A percentile compares a stretch with the other conserved stretches of the same genome.
These are phyloP conservation scores for Candida dajiaensis DNA, from an alignment of 805 yeast species.

Conservation along the genomic window DNA sequence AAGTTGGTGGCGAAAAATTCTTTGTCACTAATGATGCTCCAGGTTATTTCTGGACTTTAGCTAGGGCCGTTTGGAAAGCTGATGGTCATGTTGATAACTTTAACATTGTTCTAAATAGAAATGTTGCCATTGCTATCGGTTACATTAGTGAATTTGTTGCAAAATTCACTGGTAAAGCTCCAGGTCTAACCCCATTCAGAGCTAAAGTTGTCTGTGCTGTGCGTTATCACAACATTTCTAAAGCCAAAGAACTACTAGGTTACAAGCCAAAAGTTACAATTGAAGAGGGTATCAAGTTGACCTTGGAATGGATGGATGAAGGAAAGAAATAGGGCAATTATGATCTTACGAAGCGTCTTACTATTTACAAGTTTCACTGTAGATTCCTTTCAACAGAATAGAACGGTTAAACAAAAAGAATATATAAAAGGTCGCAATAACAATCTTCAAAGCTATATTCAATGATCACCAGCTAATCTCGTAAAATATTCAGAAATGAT, in stretches of 20 bases:
- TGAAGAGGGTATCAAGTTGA: conserved; percentile 72
- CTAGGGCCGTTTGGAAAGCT: conserved; percentile 95
- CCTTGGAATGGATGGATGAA: conserved; percentile 89
- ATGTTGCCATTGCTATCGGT: conserved; percentile 78
- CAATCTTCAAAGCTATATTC: too few species aligned
- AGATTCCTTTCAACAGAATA: not conserved
- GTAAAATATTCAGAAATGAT: too few species aligned
- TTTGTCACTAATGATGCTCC: conserved; percentile 94
- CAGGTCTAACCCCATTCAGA: conserved; percentile 94
- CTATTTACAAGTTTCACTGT: not conserved
- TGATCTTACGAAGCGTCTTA: not conserved
- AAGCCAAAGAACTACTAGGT: conserved; percentile 74
- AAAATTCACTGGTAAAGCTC: conserved; percentile 69
- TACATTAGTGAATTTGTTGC: conserved; percentile 74
- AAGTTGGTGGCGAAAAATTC: conserved; percentile 80
- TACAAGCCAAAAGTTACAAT: conserved; percentile 75
- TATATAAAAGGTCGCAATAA: too few species aligned
- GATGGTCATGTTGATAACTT: conserved; percentile 77
- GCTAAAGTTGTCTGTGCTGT: conserved; percentile 88
- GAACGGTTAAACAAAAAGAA: not conserved
- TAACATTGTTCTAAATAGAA: conserved; percentile 63
- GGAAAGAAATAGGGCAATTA: conserved; percentile 11
- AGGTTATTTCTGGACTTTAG: conserved; percentile 93
- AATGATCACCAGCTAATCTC: too few species aligned
- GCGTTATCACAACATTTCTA: conserved; percentile 86